Evolutionary conservation across 768 basidiomycete genomes (phyloP), one percentile per base, ranked within the genome.

Genomic region (Pisolithus orientalis): DNA sequence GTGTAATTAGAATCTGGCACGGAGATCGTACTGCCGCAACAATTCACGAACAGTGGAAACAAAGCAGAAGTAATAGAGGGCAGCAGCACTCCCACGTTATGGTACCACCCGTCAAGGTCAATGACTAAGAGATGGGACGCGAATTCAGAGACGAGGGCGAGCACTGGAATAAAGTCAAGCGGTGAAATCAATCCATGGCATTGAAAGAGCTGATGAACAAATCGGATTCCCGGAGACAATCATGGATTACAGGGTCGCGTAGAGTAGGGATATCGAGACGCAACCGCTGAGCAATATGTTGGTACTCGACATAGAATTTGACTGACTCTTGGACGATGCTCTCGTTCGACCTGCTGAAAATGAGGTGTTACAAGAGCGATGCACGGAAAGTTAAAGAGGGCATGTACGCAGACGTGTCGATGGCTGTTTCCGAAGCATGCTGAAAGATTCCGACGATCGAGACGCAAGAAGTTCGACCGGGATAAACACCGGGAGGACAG

Each of bases 201-300:
- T 76, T 80, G 67, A 91, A 90, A 10, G 90, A 91, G 53, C 86
- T 79, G 40, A 86, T 84, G 62, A 92, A 92, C 34, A 88, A 76
- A 63, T 92, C 90, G 38, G 90, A 87, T 69, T 92, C 89, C 54
- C 87, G 84, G n/a, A 92, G 74, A 40, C 91, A 79, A 63, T 90
- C 87, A 53, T 86, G 83, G 24, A 86, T 75, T 53, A 72, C 64
- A 45, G 89, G 84, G 62, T 90, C 87, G 84, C 73, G 48, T 21
- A 92, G 77, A 8, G 90, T 87, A 51, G 89, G 89, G 38, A 88
- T 75, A 62, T 92, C 89, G 52, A 90, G 78, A 39, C 80, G 81
- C n/a, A 91, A 73, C 52, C 89, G 82, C 58, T 86, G 84, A 58
- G 84, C 80, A 68, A 91, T 77, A 62, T 90, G 89, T 53, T 84